Evolutionary conservation across 2,329 filamentous ascomycete genomes (phyloP).

Genomic region (Ceratocystis colombiana): DNA sequence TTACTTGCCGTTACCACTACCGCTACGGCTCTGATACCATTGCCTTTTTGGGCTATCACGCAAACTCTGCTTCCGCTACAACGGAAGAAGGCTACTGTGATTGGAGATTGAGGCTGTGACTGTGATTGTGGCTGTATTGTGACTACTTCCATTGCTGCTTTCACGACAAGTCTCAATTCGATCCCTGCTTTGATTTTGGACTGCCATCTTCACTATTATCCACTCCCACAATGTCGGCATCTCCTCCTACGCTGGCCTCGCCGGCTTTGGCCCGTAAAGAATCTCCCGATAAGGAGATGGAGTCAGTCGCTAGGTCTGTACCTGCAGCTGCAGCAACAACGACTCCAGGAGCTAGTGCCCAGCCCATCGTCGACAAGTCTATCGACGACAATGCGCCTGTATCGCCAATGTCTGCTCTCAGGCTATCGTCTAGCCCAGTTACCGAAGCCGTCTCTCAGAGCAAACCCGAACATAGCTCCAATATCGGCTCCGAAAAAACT

Average conservation of each 20-base stretch:
- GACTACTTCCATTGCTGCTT: too few relatives aligned
- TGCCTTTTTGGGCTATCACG: neutral
- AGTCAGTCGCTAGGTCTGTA: neutral
- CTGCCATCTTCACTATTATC: neutral
- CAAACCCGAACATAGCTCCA: too few relatives aligned
- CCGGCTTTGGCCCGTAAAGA: neutral
- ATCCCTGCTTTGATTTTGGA: neutral
- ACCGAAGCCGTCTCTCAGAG: neutral
- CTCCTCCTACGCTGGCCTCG: neutral
- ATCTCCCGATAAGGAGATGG: too few relatives aligned
- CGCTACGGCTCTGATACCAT: neutral
- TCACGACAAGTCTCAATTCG: too few relatives aligned
- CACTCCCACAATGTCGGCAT: neutral
- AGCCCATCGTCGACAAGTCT: neutral
- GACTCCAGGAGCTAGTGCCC: neutral
- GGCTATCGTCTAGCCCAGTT: neutral
- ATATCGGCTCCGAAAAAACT: too few relatives aligned
- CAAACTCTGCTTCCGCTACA: neutral
- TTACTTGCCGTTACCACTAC: neutral
- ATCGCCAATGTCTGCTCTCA: conserved; percentile 5
- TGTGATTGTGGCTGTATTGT: too few relatives aligned
- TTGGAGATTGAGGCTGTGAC: too few relatives aligned
- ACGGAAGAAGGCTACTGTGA: neutral
- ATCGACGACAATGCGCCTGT: neutral
- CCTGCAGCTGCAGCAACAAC: neutral